phyloP scores from a whole-genome alignment of 1,284 basidiomycete genomes.

The Microbotryum saponariae region DNA sequence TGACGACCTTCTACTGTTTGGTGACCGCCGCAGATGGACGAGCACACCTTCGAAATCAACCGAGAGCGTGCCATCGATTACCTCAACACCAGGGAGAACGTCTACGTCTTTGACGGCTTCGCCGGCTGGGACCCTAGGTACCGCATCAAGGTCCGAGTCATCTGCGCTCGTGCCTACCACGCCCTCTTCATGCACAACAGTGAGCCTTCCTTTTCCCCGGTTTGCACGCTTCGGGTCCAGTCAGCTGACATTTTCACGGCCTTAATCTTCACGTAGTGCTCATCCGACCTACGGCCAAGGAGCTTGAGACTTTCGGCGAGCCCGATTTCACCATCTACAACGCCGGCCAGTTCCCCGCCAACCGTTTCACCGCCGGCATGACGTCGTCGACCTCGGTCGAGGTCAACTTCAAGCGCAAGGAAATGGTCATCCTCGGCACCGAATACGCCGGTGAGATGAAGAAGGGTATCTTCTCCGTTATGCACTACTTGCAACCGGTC shows the following conservation, averaged over 20 bases:
- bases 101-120: slow-evolving; percentile 60
- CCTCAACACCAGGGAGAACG: slow-evolving; percentile 95
- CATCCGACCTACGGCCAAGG: slow-evolving; percentile 91
- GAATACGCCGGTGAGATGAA: slow-evolving; percentile 99
- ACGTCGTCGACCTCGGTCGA: slow-evolving; percentile 97
- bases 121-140: slow-evolving; percentile 88
- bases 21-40: slow-evolving; percentile 35
- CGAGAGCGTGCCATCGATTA: slow-evolving; percentile 99
- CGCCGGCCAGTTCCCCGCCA: slow-evolving; percentile 99
- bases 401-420: slow-evolving; percentile 99
- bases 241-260: slow-evolving; percentile 15
- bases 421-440: slow-evolving; percentile 99
- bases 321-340: slow-evolving; percentile 99
- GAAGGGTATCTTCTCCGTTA: slow-evolving; percentile 99
- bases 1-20: no score
- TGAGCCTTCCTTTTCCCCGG: slow-evolving; percentile 44
- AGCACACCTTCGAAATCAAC: slow-evolving; percentile 98
- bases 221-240: background rate
- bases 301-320: slow-evolving; percentile 91
- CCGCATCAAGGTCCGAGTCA: slow-evolving; percentile 99
- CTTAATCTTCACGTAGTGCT: slow-evolving; percentile 58
- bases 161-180: slow-evolving; percentile 97
- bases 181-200: slow-evolving; percentile 88
- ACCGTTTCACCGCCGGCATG: slow-evolving; percentile 99
- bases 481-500: slow-evolving; percentile 99